Evolutionary conservation across 164 flowering plant genomes (phyloP), one percentile per base, ranked within the genome.

Genomic region (Platanus orientalis): DNA sequence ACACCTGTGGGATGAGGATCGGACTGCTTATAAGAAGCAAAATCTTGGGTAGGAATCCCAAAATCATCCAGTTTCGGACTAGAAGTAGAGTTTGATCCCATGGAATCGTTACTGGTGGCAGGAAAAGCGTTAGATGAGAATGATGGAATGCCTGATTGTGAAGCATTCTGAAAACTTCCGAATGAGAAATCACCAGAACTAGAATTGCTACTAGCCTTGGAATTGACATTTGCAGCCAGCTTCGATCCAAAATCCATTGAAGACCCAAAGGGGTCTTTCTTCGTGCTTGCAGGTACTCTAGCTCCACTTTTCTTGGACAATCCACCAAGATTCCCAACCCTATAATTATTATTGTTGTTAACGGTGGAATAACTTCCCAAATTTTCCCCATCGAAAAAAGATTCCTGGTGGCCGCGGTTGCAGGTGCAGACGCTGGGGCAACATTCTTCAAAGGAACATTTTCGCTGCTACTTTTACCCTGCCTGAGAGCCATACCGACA

Each of bases 231-330:
- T n/a, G 52, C 59, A 54, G 27, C 27, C 45, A 58, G 73, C 68
- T 84, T 85, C 0, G 84, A 63, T 53, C 78, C 73, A 44, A 83
- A 76, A 79, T 74, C 83, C 49, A 73, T 61, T 80, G 86, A 80
- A 59, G 83, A 78, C 58, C 78, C 92, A 78, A 93, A 90, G 0
- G 96, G 96, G 44, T 90, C 96, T 73, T 77, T 84, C n/a, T 70
- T 87, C 4, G 80, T 58, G 61, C 63, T 54, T 61, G 67, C 72
- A 6, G 61, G 13, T 0, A 73, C 55, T 34, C 10, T 20, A 32
- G 57, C 66, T 39, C 79, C 83, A 63, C 79, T 62, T 49, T 65
- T 72, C 84, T 81, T 68, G 0, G 84, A 58, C 6, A 79, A 49
- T 64, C 87, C 94, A 10, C 88, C 87, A 58, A 80, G 74, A 75